phyloP scores from a whole-genome alignment of 495 filamentous ascomycete species.

The Penicillium flavigenum region DNA sequence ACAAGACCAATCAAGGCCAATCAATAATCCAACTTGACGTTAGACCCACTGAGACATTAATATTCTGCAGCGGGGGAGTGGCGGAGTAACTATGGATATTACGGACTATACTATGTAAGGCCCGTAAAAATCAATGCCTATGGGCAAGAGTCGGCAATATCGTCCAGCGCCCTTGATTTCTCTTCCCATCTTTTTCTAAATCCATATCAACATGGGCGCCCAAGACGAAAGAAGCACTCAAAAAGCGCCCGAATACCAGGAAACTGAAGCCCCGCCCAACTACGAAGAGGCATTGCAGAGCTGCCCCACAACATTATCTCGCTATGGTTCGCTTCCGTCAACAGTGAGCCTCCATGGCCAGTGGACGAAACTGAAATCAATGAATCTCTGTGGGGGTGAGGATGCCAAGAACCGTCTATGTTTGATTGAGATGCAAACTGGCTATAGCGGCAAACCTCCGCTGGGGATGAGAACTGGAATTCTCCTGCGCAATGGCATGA shows the following conservation, averaged over 20 bases:
- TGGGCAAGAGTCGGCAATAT: background rate
- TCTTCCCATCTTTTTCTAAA: background rate
- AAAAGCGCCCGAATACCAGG: too few relatives aligned
- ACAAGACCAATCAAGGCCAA: background rate
- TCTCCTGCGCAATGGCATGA: background rate
- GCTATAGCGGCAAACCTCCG: background rate
- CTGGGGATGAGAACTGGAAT: background rate
- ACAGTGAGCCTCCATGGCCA: slow-evolving; percentile 1
- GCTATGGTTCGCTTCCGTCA: slow-evolving; percentile 4
- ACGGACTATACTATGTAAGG: background rate
- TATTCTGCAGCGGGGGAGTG: background rate
- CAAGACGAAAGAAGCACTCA: background rate
- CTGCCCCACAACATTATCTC: background rate
- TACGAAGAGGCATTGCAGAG: background rate
- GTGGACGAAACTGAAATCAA: slow-evolving; percentile 4
- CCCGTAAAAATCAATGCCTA: background rate
- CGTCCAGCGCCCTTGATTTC: too few relatives aligned
- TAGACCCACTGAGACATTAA: background rate
- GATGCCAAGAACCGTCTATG: background rate
- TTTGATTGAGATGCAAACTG: background rate
- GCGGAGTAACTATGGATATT: background rate
- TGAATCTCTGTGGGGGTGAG: background rate
- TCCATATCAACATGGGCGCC: background rate
- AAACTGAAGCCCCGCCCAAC: background rate
- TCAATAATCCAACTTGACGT: background rate